Conservation (phyloP, 2,329 filamentous ascomycete species). For the Tolypocladium nubicola region DNA sequence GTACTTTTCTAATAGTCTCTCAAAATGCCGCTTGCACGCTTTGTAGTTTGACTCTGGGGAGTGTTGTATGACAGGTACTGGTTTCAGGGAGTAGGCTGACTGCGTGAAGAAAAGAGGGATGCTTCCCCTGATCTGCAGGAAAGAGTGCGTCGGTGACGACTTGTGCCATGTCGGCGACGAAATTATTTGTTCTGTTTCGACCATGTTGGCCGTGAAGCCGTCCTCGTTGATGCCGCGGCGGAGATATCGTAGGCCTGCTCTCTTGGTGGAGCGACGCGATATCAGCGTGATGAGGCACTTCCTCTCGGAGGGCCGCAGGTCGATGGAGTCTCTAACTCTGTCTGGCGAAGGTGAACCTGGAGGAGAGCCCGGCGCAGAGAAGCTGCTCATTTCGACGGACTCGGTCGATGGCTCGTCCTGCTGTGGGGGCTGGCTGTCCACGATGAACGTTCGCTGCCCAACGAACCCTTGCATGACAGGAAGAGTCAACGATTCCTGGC, state of each 20-base stretch:
- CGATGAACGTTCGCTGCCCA: slow-evolving; percentile 71
- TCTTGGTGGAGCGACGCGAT: slow-evolving; percentile 76
- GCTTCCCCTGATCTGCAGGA: slow-evolving; percentile 79
- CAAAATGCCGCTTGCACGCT: slow-evolving; percentile 74
- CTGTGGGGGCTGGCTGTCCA: slow-evolving; percentile 52
- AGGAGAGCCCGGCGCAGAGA: slow-evolving; percentile 19
- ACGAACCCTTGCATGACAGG: slow-evolving; percentile 93
- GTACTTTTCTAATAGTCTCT: slow-evolving; percentile 57
- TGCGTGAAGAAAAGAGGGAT: slow-evolving; percentile 95
- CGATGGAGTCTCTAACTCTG: slow-evolving; percentile 19
- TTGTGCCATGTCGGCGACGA: slow-evolving; percentile 58
- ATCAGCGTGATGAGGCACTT: slow-evolving; percentile 77
- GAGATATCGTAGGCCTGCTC: slow-evolving; percentile 82
- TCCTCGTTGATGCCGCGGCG: slow-evolving; percentile 85
- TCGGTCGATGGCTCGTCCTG: slow-evolving; percentile 34
- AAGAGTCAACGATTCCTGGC: slow-evolving; percentile 59
- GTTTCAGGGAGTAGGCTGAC: slow-evolving; percentile 86
- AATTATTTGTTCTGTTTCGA: slow-evolving; percentile 92
- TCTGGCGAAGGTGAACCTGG: slow-evolving; percentile 14
- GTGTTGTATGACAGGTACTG: slow-evolving; percentile 71
- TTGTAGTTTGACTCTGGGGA: slow-evolving; percentile 67
- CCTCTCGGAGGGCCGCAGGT: slow-evolving; percentile 38
- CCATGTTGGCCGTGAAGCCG: slow-evolving; percentile 77
- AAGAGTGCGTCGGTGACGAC: slow-evolving; percentile 60
- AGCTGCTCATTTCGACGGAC: slow-evolving; percentile 33